phyloP scores from a whole-genome alignment of 176 grass and related monocot genomes.

The Musa troglodytarum region DNA sequence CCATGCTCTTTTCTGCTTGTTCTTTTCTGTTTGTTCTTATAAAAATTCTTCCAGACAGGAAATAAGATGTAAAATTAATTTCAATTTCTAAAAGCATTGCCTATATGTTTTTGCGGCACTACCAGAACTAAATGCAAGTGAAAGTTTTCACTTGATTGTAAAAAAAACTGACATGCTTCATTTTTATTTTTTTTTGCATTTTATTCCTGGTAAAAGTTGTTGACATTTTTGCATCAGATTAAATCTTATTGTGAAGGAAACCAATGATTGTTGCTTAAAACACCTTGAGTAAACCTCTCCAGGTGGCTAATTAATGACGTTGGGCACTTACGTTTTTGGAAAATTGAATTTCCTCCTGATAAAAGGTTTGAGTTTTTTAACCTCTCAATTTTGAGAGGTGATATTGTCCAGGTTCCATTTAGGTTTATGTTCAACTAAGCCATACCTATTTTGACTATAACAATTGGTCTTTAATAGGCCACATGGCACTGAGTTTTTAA shows the following conservation, averaged over 20 bases:
- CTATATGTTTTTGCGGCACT: no score
- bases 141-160: not conserved
- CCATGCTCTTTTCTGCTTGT: not conserved
- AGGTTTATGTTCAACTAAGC: not conserved
- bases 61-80: not conserved
- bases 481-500: not conserved
- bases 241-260: not conserved
- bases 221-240: not conserved
- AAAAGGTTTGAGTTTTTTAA: no score
- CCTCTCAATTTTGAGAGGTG: not conserved
- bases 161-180: not conserved
- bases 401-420: not conserved
- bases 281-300: not conserved
- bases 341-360: not conserved
- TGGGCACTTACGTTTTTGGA: not conserved
- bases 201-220: not conserved
- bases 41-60: not conserved
- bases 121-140: no score
- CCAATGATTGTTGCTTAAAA: not conserved
- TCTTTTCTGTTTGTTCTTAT: not conserved
- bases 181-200: not conserved
- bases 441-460: not conserved
- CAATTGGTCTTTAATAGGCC: not conserved
- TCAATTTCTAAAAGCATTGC: not conserved
- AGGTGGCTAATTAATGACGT: not conserved